phyloP scores from a whole-genome alignment of 345 rosid genomes.

The Ricinus communis region DNA sequence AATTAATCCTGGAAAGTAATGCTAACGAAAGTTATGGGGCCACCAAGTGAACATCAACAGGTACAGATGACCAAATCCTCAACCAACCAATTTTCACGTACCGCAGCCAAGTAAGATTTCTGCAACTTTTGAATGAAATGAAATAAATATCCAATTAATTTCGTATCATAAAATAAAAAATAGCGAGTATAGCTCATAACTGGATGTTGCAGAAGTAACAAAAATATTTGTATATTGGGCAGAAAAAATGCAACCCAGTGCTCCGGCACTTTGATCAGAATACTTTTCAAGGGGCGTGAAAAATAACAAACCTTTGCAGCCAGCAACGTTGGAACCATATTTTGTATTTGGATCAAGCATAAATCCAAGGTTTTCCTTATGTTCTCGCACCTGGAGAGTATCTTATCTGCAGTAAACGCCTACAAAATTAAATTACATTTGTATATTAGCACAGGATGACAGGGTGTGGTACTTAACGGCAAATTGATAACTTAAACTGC shows the following conservation, averaged over 20 bases:
- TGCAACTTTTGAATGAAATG: too few species aligned
- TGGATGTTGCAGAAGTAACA: not conserved
- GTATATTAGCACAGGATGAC: conserved; percentile 2
- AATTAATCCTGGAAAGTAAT: too few species aligned
- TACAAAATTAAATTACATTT: not conserved
- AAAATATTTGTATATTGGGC: not conserved
- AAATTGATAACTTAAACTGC: not conserved
- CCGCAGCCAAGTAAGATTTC: too few species aligned
- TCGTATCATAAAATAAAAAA: not conserved
- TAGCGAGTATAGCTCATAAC: not conserved
- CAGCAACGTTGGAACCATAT: conserved; percentile 32
- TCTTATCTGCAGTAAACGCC: conserved; percentile 33
- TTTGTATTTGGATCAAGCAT: conserved; percentile 36
- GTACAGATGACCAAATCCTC: too few species aligned
- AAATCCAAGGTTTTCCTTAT: conserved; percentile 22
- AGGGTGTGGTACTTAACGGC: too few species aligned
- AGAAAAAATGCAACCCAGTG: not conserved
- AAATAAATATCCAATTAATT: too few species aligned
- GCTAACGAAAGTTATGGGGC: too few species aligned
- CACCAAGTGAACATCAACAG: too few species aligned
- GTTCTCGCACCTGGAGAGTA: conserved; percentile 32
- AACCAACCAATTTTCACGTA: too few species aligned
- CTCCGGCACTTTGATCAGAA: too few species aligned
- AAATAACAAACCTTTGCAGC: conserved; percentile 35
- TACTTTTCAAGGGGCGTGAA: not conserved